Evolutionary conservation across 805 yeast genomes (phyloP).

Genomic region (Hanseniaspora thailandica): DNA sequence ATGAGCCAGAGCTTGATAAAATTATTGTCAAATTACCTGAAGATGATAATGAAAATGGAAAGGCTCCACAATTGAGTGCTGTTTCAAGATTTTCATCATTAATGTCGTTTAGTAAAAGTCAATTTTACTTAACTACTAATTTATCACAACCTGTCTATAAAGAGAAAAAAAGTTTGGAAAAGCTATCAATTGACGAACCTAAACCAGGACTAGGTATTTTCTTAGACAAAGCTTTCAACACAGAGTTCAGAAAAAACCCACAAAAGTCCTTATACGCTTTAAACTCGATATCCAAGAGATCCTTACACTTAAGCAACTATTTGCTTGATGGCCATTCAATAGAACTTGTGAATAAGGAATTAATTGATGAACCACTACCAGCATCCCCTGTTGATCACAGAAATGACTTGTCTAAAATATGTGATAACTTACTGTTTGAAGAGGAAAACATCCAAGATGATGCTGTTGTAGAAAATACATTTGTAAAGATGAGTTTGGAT

Average conservation of each 20-base stretch:
- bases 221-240: background rate
- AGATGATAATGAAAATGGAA: background rate
- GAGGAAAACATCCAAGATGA: slow-evolving; percentile 19
- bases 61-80: background rate
- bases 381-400: background rate
- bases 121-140: background rate
- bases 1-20: background rate
- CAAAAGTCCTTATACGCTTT: slow-evolving; percentile 28
- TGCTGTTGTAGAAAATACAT: background rate
- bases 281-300: slow-evolving; percentile 28
- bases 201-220: slow-evolving; percentile 7
- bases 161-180: background rate
- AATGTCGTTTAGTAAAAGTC: background rate
- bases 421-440: slow-evolving; percentile 26
- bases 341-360: slow-evolving; percentile 15
- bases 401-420: slow-evolving; percentile 25
- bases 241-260: slow-evolving; percentile 21
- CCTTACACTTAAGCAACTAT: slow-evolving; percentile 26
- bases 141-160: background rate
- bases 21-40: background rate
- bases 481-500: slow-evolving; percentile 12
- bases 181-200: background rate
- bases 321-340: slow-evolving; percentile 18
- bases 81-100: slow-evolving; percentile 12
- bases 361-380: background rate